These are phyloP conservation scores for Brassica carinata DNA, from an alignment of 345 rosid species.

Conservation along the genomic window DNA sequence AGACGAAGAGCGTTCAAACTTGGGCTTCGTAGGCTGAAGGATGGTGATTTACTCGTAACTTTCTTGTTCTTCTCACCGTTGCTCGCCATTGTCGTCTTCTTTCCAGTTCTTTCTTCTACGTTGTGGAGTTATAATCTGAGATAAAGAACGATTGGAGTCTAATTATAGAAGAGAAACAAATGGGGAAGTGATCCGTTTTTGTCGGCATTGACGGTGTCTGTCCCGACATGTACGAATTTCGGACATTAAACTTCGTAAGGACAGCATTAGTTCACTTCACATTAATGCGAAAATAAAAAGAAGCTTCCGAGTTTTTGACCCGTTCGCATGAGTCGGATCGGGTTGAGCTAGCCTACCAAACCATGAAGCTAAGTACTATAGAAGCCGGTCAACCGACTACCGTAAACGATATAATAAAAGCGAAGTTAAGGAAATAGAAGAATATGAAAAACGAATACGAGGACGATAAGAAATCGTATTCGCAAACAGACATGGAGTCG, in stretches of 20 bases:
- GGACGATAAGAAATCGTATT: no score
- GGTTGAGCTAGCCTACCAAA: background rate
- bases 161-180: background rate
- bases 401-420: no score
- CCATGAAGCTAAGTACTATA: background rate
- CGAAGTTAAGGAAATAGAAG: no score
- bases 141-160: background rate
- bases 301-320: background rate
- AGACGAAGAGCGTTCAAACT: background rate
- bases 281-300: background rate
- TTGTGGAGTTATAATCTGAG: background rate
- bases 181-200: background rate
- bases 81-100: background rate
- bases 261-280: background rate
- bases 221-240: background rate
- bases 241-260: background rate
- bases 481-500: no score
- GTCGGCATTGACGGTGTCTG: background rate
- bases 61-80: background rate
- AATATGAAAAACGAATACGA: no score
- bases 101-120: background rate
- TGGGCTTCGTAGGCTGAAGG: slow-evolving; percentile 1
- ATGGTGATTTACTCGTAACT: background rate
- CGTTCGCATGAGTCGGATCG: background rate
- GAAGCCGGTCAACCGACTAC: no score